Base-by-base conservation (phyloP, 2,329 filamentous ascomycete species). In the Uncinocarpus reesii region DNA sequence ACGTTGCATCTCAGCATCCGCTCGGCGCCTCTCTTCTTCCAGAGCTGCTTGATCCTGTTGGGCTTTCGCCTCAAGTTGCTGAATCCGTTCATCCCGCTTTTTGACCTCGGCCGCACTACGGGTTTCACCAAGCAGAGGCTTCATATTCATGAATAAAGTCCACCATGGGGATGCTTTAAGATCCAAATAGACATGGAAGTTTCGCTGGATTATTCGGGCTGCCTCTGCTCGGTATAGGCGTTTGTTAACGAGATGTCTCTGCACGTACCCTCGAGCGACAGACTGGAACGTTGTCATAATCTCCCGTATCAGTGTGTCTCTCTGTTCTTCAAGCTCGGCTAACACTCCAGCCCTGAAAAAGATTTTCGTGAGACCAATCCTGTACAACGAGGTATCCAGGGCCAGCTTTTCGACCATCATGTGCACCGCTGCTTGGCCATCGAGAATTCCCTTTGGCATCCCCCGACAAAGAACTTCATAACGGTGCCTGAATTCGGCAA, bases 271-370 rank as follows among this genome's bases (percentile, higher is more conserved):
- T 54, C 93, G 78, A 36, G 92, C 87, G 44, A 94, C 75, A 0
- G 89, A 92, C 61, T 98, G 93, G 63, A 99, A 98, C 26, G 82
- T 80, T 32, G 84, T 81, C 78, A 98, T 89, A 62, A 98, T 95
- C 55, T 95, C 84, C 6, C 86, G 84, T 56, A 99, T 96, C 16
- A 98, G 75, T 2, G 86, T 76, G 64, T 98, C 92, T 49, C 92
- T 83, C 64, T 93, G 86, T 65, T 96, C 93, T 77, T 99, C 92
- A 11, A 99, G 74, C 64, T 98, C 92, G 31, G 92, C 92, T 40
- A 99, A 76, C 2, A 99, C 90, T 51, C 92, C 92, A 36, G 92
- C 88, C 53, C 93, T 79, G 76, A 98, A 98, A 71, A 98, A 98
- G 10, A 98, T 90, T 66, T 98, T 98, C 20, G 88, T 95, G 49